phyloP scores from a whole-genome alignment of 208 protist species.

The Wallacemonas sp. region DNA sequence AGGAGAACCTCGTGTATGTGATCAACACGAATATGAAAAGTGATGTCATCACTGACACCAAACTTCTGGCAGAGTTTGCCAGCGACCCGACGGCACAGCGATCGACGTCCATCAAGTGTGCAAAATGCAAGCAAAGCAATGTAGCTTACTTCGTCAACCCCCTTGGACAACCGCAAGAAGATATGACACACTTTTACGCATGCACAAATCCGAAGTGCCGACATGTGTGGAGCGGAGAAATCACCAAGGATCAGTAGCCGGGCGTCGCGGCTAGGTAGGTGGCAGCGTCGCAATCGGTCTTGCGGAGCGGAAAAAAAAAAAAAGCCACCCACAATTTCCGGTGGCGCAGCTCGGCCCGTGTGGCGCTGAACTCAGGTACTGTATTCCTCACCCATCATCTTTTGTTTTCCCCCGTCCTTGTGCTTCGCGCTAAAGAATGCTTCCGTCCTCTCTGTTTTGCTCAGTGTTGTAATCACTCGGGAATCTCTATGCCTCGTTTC shows the following conservation, averaged over 20 bases:
- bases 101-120: constrained; percentile 76
- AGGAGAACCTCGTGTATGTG: constrained; percentile 88
- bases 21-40: constrained; percentile 87
- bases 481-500: too few species aligned
- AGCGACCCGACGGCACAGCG: constrained; percentile 89
- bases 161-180: constrained; percentile 83
- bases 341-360: too few species aligned
- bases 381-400: too few species aligned
- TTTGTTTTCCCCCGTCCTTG: too few species aligned
- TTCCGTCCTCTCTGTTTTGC: too few species aligned
- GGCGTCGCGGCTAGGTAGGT: constrained; percentile 10
- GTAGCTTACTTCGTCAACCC: constrained; percentile 91
- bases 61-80: constrained; percentile 86
- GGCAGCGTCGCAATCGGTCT: neutral
- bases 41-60: constrained; percentile 67
- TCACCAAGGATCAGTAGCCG: constrained; percentile 48
- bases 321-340: too few species aligned
- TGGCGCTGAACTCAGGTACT: too few species aligned
- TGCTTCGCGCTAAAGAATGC: too few species aligned
- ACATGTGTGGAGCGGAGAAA: constrained; percentile 82
- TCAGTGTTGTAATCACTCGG: too few species aligned
- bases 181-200: constrained; percentile 91
- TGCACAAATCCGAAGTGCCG: constrained; percentile 82
- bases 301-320: neutral
- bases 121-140: constrained; percentile 60